Evolutionary conservation across 2,329 filamentous ascomycete species (phyloP).

Genomic region (Furcasterigmium furcatum): DNA sequence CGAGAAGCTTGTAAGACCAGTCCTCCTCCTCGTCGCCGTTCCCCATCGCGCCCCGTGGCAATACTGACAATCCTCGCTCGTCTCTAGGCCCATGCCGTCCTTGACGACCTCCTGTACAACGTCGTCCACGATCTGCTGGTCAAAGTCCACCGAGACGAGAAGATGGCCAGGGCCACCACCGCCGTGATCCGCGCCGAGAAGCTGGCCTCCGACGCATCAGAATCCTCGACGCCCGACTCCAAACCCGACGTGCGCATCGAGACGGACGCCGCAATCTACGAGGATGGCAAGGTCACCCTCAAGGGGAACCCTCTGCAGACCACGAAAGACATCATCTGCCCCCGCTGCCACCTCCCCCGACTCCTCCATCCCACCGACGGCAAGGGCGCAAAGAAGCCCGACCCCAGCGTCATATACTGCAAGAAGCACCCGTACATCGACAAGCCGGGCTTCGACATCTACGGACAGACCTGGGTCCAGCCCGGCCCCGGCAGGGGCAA

Average conservation of each 20-base stretch:
- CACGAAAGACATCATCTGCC: slow-evolving; percentile 68
- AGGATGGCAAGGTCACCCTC: slow-evolving; percentile 64
- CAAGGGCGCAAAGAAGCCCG: slow-evolving; percentile 61
- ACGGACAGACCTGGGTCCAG: slow-evolving; percentile 76
- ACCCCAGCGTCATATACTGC: slow-evolving; percentile 71
- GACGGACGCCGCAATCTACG: slow-evolving; percentile 66
- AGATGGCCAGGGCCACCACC: slow-evolving; percentile 65
- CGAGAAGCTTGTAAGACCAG: slow-evolving; percentile 57
- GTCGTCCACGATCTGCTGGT: slow-evolving; percentile 73
- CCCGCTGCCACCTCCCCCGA: slow-evolving; percentile 70
- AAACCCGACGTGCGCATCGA: slow-evolving; percentile 56
- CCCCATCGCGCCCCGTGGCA: not conserved
- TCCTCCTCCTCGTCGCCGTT: slow-evolving; percentile 16
- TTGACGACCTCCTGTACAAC: slow-evolving; percentile 75
- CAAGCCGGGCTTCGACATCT: slow-evolving; percentile 74
- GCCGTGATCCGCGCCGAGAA: slow-evolving; percentile 64
- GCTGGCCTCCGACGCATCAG: slow-evolving; percentile 52
- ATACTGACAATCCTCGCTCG: slow-evolving; percentile 1
- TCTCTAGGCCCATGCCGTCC: slow-evolving; percentile 56
- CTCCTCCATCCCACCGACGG: slow-evolving; percentile 71
- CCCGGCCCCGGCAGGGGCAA: slow-evolving; percentile 68
- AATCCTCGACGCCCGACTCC: slow-evolving; percentile 49
- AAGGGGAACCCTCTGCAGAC: slow-evolving; percentile 72
- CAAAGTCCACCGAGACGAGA: slow-evolving; percentile 75
- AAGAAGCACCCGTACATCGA: slow-evolving; percentile 76